These are phyloP conservation scores for Ophiocordyceps camponoti-rufipedis DNA, from an alignment of 2,329 filamentous ascomycete species.

Conservation along the genomic window DNA sequence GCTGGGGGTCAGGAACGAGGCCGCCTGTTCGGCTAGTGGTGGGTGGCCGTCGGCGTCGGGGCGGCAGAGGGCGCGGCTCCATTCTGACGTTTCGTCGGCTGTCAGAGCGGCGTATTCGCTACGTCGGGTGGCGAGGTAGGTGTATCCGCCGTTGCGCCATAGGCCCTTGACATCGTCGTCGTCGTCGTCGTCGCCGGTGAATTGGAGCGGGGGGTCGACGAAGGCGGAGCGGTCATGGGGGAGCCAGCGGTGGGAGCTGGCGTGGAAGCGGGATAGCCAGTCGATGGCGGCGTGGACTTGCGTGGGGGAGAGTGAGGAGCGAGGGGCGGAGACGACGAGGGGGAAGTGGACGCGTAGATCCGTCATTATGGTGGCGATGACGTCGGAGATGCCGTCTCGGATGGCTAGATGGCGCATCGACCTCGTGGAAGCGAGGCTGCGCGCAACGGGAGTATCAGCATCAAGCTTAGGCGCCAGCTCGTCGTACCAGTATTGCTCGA, in stretches of 20 bases:
- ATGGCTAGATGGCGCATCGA: slow-evolving; percentile 7
- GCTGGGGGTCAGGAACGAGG: slow-evolving; percentile 27
- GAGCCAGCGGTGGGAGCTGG: slow-evolving; percentile 26
- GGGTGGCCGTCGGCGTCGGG: slow-evolving; percentile 4
- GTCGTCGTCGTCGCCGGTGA: background rate
- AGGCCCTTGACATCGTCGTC: slow-evolving; percentile 18
- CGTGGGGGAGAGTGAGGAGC: slow-evolving; percentile 23
- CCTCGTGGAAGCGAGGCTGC: slow-evolving; percentile 27
- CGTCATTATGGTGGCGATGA: slow-evolving; percentile 33
- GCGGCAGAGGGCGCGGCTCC: slow-evolving; percentile 30
- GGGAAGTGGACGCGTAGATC: slow-evolving; percentile 36
- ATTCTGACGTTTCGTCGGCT: slow-evolving; percentile 30
- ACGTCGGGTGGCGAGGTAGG: slow-evolving; percentile 44
- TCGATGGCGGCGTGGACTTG: slow-evolving; percentile 36
- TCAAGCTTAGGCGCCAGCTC: slow-evolving; percentile 31
- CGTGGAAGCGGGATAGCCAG: slow-evolving; percentile 47
- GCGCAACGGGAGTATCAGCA: slow-evolving; percentile 25
- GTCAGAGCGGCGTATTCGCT: slow-evolving; percentile 33
- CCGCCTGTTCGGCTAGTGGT: slow-evolving; percentile 33
- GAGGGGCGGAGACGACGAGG: slow-evolving; percentile 23
- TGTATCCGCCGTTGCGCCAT: slow-evolving; percentile 53
- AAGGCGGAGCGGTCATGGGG: slow-evolving; percentile 13
- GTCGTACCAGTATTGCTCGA: slow-evolving; percentile 48
- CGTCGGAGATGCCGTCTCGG: background rate
- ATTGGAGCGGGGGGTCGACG: slow-evolving; percentile 8